phyloP scores from a whole-genome alignment of 176 grass and related monocot species.

The Phyllostachys edulis region DNA sequence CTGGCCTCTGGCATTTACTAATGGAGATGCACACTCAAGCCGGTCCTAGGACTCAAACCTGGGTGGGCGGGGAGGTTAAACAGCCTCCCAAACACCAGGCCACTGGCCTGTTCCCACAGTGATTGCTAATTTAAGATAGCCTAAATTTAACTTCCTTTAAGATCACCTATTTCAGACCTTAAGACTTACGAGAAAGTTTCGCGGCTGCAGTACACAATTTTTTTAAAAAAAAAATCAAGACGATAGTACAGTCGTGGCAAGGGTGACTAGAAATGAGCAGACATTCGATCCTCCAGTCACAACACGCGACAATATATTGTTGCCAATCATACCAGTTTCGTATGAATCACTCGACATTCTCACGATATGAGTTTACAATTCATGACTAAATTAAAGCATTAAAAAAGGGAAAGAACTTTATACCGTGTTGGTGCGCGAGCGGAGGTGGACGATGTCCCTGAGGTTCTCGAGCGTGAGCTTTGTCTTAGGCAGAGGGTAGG shows the following conservation, averaged over 20 bases:
- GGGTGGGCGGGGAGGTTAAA: too few relatives aligned
- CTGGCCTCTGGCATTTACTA: too few relatives aligned
- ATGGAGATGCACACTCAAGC: too few relatives aligned
- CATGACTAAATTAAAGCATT: too few relatives aligned
- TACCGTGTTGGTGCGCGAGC: conserved; percentile 87
- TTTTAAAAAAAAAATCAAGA: too few relatives aligned
- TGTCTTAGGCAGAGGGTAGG: conserved; percentile 87
- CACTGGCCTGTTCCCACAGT: too few relatives aligned
- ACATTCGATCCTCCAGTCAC: background rate
- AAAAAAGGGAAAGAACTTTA: background rate
- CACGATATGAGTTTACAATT: background rate
- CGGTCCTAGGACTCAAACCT: too few relatives aligned
- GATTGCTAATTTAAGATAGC: background rate
- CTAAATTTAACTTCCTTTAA: background rate
- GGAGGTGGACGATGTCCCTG: conserved; percentile 73
- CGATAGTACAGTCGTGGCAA: background rate
- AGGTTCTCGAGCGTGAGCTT: conserved; percentile 77
- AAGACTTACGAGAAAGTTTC: background rate
- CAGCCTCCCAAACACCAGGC: too few relatives aligned
- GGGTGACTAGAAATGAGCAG: background rate
- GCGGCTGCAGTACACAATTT: background rate
- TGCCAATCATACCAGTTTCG: background rate
- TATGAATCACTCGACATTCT: background rate
- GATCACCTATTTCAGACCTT: too few relatives aligned
- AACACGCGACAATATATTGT: background rate